Base-by-base conservation (phyloP, 139 green algal species). In the Diplosphaera chodatii region DNA sequence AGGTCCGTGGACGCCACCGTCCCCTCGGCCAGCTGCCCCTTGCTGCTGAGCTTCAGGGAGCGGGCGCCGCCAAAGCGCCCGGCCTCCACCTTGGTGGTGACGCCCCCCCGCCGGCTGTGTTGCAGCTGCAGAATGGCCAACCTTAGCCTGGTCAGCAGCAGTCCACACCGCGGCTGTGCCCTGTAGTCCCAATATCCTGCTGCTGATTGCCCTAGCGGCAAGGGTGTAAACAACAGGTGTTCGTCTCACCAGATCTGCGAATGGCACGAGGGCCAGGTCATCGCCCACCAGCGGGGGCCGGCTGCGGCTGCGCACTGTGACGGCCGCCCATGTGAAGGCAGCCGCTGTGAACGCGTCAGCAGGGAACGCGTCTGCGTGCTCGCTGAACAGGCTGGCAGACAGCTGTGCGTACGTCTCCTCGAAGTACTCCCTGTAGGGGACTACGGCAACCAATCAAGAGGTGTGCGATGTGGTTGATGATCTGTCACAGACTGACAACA, bases 291-390 rank as follows among this genome's bases (percentile, higher is more conserved):
- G 76, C 0, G 93, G 91, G 4, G 87, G 28, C 70, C 93, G 89
- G 10, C 79, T 48, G 15, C 87, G 78, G 5, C 79, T 70, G 27
- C 93, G 78, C 63, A 98, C 88, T 10, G 76, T 90, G 30, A 82
- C 87, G 55, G 89, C 89, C 3, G 87, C 93, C 93, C 89, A 96
- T 29, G 85, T 34, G 72, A 97, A 96, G 22, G 63, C 66, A 1
- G 84, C 79, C 18, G 77, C 76, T 2, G 72, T 89, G 81, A 90
- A 95, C 0, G 71, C 66, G 1, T 72, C 62, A 0, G 63, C 16
- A 3, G 79, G 82, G 72, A 95, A 95, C 3, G 56, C 41, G 32
- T 79, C 63, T 23, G 55, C 27, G 40, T 85, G 37, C 32, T 70
- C 21, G 18, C 10, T 31, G 30, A 91, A 84, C 70, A 91, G 27